These are phyloP conservation scores for Talaromyces sp. DNA, from an alignment of 2,329 filamentous ascomycete genomes.

Conservation along the genomic window DNA sequence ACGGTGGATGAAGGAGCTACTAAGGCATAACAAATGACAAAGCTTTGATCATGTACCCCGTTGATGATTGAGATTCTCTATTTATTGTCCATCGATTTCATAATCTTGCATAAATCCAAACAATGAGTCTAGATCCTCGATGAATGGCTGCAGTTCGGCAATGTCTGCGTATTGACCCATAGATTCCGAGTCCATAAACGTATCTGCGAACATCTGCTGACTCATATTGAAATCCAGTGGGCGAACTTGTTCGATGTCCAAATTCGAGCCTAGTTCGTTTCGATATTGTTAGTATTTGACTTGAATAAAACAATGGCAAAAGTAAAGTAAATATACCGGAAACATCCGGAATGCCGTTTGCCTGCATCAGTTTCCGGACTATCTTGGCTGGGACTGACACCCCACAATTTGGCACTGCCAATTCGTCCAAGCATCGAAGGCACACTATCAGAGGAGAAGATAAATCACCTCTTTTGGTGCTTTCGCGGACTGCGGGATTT, in stretches of 20 bases:
- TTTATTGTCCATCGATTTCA: not conserved
- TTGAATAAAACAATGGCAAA: not conserved
- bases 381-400: conserved; percentile 6
- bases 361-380: conserved; percentile 7
- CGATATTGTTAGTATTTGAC: not conserved
- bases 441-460: conserved; percentile 21
- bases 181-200: not conserved
- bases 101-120: conserved; percentile 5
- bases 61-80: not conserved
- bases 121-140: conserved; percentile 2
- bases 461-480: conserved; percentile 18
- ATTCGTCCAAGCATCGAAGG: conserved; percentile 27
- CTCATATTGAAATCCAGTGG: conserved; percentile 1
- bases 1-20: not conserved
- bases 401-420: conserved; percentile 13
- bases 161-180: not conserved
- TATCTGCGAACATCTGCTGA: conserved; percentile 1
- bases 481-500: conserved; percentile 26
- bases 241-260: not conserved
- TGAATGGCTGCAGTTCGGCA: conserved; percentile 2
- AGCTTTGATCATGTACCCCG: too few relatives aligned
- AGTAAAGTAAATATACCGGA: conserved; percentile 3
- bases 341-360: conserved; percentile 13
- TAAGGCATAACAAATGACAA: not conserved
- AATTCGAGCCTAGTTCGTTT: not conserved